Evolutionary conservation across 805 yeast genomes (phyloP).

Genomic region (Clavispora santaluciae): DNA sequence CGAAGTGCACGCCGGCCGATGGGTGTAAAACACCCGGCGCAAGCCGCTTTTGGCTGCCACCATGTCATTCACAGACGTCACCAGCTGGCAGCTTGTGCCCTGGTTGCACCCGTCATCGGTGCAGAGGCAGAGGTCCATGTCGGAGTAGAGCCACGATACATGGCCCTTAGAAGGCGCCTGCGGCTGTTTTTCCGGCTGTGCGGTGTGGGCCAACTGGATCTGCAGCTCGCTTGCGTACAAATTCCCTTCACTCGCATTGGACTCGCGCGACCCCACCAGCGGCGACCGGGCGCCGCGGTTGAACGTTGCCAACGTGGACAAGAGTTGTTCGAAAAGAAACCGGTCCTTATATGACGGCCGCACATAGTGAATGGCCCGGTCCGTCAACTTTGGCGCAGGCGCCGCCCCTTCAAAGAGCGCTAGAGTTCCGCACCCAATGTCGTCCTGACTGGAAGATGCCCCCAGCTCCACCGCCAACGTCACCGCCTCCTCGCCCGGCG

Average conservation of each 20-base stretch:
- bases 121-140: constrained; percentile 10
- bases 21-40: constrained; percentile 14
- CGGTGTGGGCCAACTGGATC: not conserved
- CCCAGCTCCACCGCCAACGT: constrained; percentile 5
- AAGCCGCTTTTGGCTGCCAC: not conserved
- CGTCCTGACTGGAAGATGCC: constrained; percentile 1
- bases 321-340: constrained; percentile 9
- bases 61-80: constrained; percentile 8
- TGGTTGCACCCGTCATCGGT: constrained; percentile 11
- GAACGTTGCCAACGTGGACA: constrained; percentile 5
- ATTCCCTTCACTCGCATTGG: not conserved
- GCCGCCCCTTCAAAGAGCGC: constrained; percentile 3
- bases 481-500: constrained; percentile 4
- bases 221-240: not conserved
- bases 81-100: constrained; percentile 11
- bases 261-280: not conserved
- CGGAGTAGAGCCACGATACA: constrained; percentile 15
- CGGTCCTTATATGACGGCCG: constrained; percentile 12
- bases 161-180: constrained; percentile 1
- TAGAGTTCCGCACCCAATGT: constrained; percentile 1
- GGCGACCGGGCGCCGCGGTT: not conserved
- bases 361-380: constrained; percentile 2
- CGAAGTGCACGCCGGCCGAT: constrained; percentile 7
- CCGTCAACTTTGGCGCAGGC: not conserved
- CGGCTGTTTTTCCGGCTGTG: not conserved